Base-by-base conservation (phyloP, 257 asterid species). In the Nicotiana knightiana region DNA sequence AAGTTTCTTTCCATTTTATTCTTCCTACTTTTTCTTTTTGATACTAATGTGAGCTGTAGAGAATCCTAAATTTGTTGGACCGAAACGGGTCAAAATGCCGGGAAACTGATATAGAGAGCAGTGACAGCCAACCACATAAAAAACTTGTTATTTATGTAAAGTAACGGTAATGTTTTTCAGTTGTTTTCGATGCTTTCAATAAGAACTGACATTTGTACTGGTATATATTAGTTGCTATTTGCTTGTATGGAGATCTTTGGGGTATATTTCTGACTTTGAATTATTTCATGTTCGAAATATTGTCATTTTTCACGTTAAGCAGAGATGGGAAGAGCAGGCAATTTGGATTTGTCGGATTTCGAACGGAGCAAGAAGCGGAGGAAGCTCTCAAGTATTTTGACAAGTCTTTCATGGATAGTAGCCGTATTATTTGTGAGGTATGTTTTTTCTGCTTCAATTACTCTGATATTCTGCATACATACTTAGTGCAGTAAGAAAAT, bases 281-380 rank as follows among this genome's bases (percentile, higher is more conserved):
- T 15, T 51, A 26, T 75, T 15, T 75, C 62, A 75, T 24, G 9
- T 71, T 9, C 2, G 39, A 46, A 30, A 46, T 54, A 35, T 83
- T 76, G 39, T 5, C 79, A 43, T 43, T 43, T 43, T 43, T 43
- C 12, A 62, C 18, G 48, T 68, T 85, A 79, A 84, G 64, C 94
- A 95, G 99, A 85, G 98, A 95, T 79, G 98, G 99, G 62, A 93
- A 89, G 89, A 93, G 95, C 85, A 88, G 98, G 83, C 97, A 93
- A 65, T 94, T 94, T 68, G 98, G 95, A 78, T 94, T 92, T 86
- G 91, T 94, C 37, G 98, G 97, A 55, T 94, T 77, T 79, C 89
- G 97, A 86, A 90, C 94, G 0, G 97, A 90, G 84, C 87, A 86
- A 65, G 98, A 94, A 88, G 97, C 98, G 0, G 84, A 87, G 81